These are phyloP conservation scores for Helicosporidium sp. DNA, from an alignment of 139 green algal genomes.

Conservation along the genomic window DNA sequence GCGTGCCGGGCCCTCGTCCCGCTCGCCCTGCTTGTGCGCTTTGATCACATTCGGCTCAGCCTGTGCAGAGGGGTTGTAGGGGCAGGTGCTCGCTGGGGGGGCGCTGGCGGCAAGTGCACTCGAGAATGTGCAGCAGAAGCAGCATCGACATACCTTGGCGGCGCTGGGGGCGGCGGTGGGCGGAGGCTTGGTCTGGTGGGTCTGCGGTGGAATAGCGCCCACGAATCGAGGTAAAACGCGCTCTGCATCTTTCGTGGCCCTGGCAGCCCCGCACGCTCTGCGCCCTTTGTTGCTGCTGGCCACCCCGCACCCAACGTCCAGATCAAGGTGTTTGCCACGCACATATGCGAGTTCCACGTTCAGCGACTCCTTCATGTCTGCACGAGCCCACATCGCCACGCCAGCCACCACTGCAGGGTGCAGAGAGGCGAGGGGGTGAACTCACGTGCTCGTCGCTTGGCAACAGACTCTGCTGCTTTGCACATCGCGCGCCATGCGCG, in stretches of 20 bases:
- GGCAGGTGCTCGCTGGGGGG: no score
- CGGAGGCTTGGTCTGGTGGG: not conserved
- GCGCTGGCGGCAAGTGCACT: no score
- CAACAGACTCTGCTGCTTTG: constrained; percentile 9
- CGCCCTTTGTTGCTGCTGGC: not conserved
- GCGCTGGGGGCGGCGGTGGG: not conserved
- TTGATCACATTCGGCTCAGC: no score
- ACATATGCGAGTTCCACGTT: not conserved
- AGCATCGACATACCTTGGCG: no score
- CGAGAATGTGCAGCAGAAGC: no score
- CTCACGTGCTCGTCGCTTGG: not conserved
- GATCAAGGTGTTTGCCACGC: not conserved
- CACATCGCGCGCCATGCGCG: no score
- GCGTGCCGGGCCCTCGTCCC: no score
- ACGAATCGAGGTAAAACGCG: no score
- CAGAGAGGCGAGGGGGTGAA: not conserved
- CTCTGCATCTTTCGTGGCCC: not conserved
- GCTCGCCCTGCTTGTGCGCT: no score
- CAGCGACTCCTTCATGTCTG: constrained; percentile 7
- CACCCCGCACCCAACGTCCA: not conserved
- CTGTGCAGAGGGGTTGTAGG: no score
- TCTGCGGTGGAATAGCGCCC: not conserved
- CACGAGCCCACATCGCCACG: constrained; percentile 10
- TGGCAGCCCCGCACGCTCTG: not conserved
- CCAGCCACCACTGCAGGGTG: constrained; percentile 8